Evolutionary conservation across 2,329 filamentous ascomycete species (phyloP).

Genomic region (Arthrocladium fulminans): DNA sequence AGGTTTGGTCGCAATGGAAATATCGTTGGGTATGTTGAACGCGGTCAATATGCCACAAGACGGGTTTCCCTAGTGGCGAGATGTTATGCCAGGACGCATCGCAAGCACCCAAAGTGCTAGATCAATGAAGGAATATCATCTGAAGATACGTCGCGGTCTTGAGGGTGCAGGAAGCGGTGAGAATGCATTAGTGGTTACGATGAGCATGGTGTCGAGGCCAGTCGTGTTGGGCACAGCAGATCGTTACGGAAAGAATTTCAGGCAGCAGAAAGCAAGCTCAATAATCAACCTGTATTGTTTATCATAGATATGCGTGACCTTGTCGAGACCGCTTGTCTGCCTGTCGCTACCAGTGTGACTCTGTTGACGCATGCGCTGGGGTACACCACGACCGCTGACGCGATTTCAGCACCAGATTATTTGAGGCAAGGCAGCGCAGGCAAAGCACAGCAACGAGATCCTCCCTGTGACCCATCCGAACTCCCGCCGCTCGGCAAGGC

Average conservation of each 20-base stretch:
- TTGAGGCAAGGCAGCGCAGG: background rate
- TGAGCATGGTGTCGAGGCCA: background rate
- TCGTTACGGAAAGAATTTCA: background rate
- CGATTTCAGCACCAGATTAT: background rate
- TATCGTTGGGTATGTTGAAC: too few relatives aligned
- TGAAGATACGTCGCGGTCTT: background rate
- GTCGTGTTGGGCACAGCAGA: background rate
- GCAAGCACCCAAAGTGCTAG: background rate
- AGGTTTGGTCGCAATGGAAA: background rate
- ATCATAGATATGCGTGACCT: background rate
- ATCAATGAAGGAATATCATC: background rate
- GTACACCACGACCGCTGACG: background rate
- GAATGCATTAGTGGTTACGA: background rate
- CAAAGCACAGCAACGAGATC: background rate
- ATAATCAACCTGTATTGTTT: background rate
- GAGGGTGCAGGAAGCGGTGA: constrained; percentile 1
- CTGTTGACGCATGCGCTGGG: background rate
- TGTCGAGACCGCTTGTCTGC: background rate
- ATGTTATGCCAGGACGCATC: background rate
- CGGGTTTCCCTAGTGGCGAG: background rate
- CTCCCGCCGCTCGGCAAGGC: background rate
- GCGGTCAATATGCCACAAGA: too few relatives aligned
- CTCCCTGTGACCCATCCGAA: background rate
- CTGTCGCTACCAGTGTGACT: background rate
- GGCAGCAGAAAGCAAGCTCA: background rate